These are phyloP conservation scores for Exserohilum rostratum DNA, from an alignment of 2,329 filamentous ascomycete genomes.

Conservation along the genomic window DNA sequence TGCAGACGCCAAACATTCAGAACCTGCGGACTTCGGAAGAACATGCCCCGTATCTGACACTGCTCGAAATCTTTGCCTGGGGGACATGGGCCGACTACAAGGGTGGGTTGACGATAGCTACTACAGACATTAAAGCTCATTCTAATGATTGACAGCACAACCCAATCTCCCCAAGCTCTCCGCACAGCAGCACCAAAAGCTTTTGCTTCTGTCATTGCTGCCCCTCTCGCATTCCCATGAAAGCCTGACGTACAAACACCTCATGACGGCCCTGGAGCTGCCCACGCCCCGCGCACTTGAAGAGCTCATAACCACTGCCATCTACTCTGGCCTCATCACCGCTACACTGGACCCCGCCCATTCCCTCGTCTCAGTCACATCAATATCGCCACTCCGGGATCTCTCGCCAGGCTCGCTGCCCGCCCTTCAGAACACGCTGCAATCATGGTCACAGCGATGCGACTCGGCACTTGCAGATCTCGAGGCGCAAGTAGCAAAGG, in stretches of 20 bases:
- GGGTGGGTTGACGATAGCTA: constrained; percentile 48
- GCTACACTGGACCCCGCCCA: constrained; percentile 83
- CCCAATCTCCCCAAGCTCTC: constrained; percentile 72
- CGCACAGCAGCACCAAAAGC: constrained; percentile 77
- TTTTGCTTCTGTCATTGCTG: constrained; percentile 87
- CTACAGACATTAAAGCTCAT: background rate
- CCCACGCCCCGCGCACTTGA: constrained; percentile 74
- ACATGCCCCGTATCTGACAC: constrained; percentile 66
- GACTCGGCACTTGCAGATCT: constrained; percentile 73
- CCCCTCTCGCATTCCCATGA: constrained; percentile 72
- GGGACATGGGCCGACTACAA: constrained; percentile 85
- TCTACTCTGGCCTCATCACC: constrained; percentile 82
- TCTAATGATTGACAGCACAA: too few relatives aligned
- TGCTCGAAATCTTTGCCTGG: constrained; percentile 90
- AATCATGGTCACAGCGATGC: constrained; percentile 80
- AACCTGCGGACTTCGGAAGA: constrained; percentile 69
- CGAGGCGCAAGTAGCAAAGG: constrained; percentile 72
- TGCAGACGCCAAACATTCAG: constrained; percentile 79
- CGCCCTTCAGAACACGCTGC: constrained; percentile 70
- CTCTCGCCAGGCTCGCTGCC: constrained; percentile 75
- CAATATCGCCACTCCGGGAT: constrained; percentile 85
- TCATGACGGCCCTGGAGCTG: constrained; percentile 72
- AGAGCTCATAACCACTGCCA: constrained; percentile 81
- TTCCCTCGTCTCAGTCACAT: constrained; percentile 75
- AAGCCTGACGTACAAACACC: constrained; percentile 72